Percentiles rank a stretch among this genome's conserved stretches.
phyloP scores from a whole-genome alignment of 1,284 basidiomycete species.

The Puccinia polysora region DNA sequence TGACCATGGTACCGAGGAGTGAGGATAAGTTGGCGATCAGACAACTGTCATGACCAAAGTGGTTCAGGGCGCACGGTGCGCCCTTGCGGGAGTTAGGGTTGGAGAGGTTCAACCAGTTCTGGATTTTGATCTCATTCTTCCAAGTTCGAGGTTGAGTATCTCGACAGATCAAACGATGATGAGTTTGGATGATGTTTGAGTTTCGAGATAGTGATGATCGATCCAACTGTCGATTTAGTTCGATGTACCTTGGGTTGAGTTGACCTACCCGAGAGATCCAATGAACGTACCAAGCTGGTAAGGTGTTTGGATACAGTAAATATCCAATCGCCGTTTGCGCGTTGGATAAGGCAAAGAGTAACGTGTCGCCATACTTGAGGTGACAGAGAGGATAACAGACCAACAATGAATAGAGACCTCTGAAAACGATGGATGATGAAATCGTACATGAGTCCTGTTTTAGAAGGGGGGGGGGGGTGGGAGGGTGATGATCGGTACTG shows the following conservation, averaged over 20 bases:
- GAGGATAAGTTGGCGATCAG: conserved; percentile 1
- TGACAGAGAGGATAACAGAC: conserved; percentile 23
- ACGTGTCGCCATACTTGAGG: conserved; percentile 25
- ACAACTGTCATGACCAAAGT: conserved; percentile 30
- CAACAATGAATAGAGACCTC: conserved; percentile 31
- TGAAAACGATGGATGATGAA: neutral
- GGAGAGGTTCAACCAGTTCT: conserved; percentile 25
- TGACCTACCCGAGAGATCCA: conserved; percentile 34
- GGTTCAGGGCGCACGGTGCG: conserved; percentile 32
- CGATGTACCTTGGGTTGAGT: conserved; percentile 24
- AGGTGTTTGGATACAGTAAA: conserved; percentile 20
- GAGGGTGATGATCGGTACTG: neutral
- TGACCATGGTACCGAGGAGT: conserved; percentile 9
- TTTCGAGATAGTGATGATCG: neutral
- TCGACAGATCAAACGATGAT: conserved; percentile 16
- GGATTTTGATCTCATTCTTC: conserved; percentile 15
- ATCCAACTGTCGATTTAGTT: conserved; percentile 20
- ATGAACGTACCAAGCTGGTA: conserved; percentile 35
- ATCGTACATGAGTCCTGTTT: neutral
- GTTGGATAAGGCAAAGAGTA: conserved; percentile 30
- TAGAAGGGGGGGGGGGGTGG: neutral
- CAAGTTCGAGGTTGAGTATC: conserved; percentile 21
- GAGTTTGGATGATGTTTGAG: neutral
- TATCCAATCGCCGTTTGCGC: conserved; percentile 28
- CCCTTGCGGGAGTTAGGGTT: neutral